Evolutionary conservation across 768 basidiomycete species (phyloP).

Genomic region (Rhodocollybia butyracea): DNA sequence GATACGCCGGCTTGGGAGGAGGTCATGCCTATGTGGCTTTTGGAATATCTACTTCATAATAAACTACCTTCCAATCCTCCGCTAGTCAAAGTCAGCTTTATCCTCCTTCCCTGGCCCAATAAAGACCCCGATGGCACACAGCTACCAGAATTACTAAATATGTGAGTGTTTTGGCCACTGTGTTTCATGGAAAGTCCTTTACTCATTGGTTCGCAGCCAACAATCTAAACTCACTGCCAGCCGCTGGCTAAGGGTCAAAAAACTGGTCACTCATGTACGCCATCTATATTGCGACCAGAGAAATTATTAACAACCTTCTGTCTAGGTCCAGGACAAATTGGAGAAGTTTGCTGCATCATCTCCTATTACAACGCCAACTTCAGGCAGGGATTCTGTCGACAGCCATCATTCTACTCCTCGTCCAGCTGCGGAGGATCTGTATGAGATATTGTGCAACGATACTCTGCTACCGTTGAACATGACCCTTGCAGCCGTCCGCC

Average conservation of each 20-base stretch:
- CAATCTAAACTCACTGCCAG: slow-evolving; percentile 89
- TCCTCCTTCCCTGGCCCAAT: slow-evolving; percentile 73
- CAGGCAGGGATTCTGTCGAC: slow-evolving; percentile 37
- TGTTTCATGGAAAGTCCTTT: neutral
- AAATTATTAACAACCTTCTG: slow-evolving; percentile 3
- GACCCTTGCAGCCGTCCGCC: slow-evolving; percentile 87
- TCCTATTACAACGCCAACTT: slow-evolving; percentile 21
- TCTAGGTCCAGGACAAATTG: slow-evolving; percentile 80
- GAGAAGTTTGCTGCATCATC: slow-evolving; percentile 44
- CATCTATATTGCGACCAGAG: neutral
- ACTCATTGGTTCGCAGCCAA: slow-evolving; percentile 35
- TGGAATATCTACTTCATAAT: slow-evolving; percentile 80
- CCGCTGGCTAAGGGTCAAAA: slow-evolving; percentile 79
- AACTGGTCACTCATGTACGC: slow-evolving; percentile 79
- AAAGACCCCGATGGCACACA: slow-evolving; percentile 55
- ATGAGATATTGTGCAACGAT: slow-evolving; percentile 90
- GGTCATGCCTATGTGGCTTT: slow-evolving; percentile 81
- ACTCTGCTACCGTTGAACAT: slow-evolving; percentile 79
- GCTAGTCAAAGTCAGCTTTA: slow-evolving; percentile 80
- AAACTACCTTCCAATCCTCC: slow-evolving; percentile 48
- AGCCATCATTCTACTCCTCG: slow-evolving; percentile 23
- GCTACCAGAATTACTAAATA: slow-evolving; percentile 80
- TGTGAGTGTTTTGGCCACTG: slow-evolving; percentile 47
- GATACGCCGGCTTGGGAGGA: slow-evolving; percentile 59
- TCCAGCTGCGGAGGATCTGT: slow-evolving; percentile 58